Percentiles rank a stretch among this genome's conserved stretches.
Evolutionary conservation across 2,329 filamentous ascomycete genomes (phyloP).

Genomic region (Sarocladium strictum): DNA sequence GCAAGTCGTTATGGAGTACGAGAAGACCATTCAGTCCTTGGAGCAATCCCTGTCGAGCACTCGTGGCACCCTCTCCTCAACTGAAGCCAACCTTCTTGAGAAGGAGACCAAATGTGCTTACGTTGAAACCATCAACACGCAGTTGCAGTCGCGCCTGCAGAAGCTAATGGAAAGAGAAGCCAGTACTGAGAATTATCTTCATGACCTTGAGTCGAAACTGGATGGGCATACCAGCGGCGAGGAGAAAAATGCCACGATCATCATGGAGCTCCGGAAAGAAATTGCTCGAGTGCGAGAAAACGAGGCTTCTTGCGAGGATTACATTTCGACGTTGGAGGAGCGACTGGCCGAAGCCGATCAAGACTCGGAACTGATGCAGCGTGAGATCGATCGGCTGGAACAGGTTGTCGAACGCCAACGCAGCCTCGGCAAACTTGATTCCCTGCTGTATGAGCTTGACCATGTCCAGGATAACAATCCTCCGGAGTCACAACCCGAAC

Average conservation of each 20-base stretch:
- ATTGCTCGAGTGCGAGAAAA: constrained; percentile 82
- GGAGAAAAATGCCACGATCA: constrained; percentile 82
- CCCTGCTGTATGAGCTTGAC: constrained; percentile 84
- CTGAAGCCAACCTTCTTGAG: constrained; percentile 82
- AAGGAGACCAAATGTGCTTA: constrained; percentile 93
- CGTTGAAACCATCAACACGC: constrained; percentile 83
- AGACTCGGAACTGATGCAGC: constrained; percentile 93
- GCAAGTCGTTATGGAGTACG: constrained; percentile 93
- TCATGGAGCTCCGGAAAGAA: constrained; percentile 85
- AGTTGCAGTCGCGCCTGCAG: constrained; percentile 83
- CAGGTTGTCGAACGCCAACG: constrained; percentile 93
- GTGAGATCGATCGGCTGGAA: constrained; percentile 89
- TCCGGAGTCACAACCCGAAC: constrained; percentile 23
- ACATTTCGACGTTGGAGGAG: constrained; percentile 94
- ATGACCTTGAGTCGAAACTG: constrained; percentile 84
- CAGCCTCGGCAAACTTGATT: constrained; percentile 91
- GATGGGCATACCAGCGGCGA: constrained; percentile 88
- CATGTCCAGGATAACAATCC: constrained; percentile 57
- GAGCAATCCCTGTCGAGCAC: constrained; percentile 90
- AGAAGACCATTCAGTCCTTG: constrained; percentile 93
- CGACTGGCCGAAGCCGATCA: constrained; percentile 92
- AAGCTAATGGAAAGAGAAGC: constrained; percentile 88
- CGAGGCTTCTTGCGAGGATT: constrained; percentile 86
- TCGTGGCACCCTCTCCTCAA: constrained; percentile 71
- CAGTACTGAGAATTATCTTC: constrained; percentile 87